Evolutionary conservation across 495 filamentous ascomycete species (phyloP), one percentile per base, ranked within the genome.

Genomic region (Penicillium lividum): DNA sequence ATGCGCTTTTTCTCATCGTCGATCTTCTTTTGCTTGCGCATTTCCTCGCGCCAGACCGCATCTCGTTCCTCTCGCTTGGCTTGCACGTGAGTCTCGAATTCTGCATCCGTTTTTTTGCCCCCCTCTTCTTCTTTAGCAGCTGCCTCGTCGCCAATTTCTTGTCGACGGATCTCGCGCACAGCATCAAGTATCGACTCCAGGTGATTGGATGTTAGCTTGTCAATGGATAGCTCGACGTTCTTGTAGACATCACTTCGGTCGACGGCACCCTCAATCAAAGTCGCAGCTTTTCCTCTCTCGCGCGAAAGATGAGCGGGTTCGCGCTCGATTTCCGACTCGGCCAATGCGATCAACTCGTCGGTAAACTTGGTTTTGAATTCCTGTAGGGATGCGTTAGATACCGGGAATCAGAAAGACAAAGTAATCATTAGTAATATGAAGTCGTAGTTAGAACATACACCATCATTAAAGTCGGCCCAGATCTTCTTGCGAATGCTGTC

Each of bases 231-330:
- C 58, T 91, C 83, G 5, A 88, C 89, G 49, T 79, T 83, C 57
- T 89, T 86, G 73, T 95, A 97, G 43, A 94, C 84, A 53, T 88
- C 87, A 52, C 84, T 87, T 45, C 92, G 85, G 61, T 95, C 91
- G 30, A 91, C 86, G 0, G 90, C 91, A 45, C 92, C 92, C 69
- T 96, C 91, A 48, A 97, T 88, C 18, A 97, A 79, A 5, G 89
- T 84, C 22, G 89, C 89, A 34, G 91, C 90, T 74, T 93, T 92
- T 22, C 85, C 79, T 7, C 89, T 85, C 57, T 93, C 90, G 9
- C 90, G 81, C 6, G 90, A 88, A 1, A 96, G 82, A 30, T 93
- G 80, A 45, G 77, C 76, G 0, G 91, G 85, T 64, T 96, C 88
- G 59, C 87, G 85, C 60, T 96, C 91, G 62, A 95, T 85, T 70